Base-by-base conservation (phyloP, 352 stramenopile genomes). In the Nothophytophthora sp. region DNA sequence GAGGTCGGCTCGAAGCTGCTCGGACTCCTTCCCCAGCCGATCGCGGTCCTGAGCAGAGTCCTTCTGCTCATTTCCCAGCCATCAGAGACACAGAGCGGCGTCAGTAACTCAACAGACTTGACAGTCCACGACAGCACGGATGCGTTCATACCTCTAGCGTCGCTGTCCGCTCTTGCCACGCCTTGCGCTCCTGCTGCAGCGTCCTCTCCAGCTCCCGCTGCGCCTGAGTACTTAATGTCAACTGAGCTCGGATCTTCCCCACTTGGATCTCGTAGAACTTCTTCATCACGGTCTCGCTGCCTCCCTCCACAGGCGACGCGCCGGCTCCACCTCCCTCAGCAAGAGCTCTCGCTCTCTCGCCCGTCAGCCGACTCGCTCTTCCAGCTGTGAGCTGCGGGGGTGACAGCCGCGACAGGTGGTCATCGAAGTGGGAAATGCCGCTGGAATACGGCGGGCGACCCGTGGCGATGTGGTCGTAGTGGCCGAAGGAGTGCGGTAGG, bases 201-300 rank as follows among this genome's bases (percentile, higher is more conserved):
- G 60, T 71, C 12, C 63, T 65, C 63, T 91, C 73, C 10, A 79
- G 40, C 23, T 83, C 68, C 8, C 48, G 67, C 27, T 90, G 73
- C 0, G 67, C 54, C 20, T 86, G 73, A 7, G 73, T 61, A 37
- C 63, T 62, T 8, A 83, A 34, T 0, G 56, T 60, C 22, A 91
- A 55, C 50, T 93, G 80, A 18, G 63, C 50, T 36, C 82, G 76
- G 25, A 92, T 78, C 55, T 88, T 84, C 11, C 81, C 74, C n/a
- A 90, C 81, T 48, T 92, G 81, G 19, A 81, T 73, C 59, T 91
- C 77, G 55, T 90, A 93, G 38, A 92, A 90, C 54, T 84, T 85
- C 49, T 85, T 81, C 76, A 92, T 86, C 29, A 88, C 62, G 48
- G 38, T 41, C 37, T 63, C 60, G 19, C 44, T 65, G 12, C 47